Percentiles rank a stretch among this genome's conserved stretches.
These are phyloP conservation scores for Hirsutella thompsonii DNA, from an alignment of 2,329 filamentous ascomycete genomes.

Conservation along the genomic window DNA sequence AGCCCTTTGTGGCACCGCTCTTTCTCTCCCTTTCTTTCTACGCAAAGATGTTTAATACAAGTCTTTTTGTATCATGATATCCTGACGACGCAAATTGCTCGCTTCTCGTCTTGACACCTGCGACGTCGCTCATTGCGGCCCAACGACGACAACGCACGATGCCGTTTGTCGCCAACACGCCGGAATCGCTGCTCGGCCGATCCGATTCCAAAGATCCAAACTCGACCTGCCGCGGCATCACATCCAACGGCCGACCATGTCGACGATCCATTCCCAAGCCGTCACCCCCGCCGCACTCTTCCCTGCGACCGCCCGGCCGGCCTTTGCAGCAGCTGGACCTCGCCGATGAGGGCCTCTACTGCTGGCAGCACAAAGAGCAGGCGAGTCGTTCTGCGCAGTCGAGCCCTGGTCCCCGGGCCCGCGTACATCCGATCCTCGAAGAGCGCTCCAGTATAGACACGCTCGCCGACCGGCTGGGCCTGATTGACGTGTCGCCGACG, in stretches of 20 bases:
- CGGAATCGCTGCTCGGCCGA: constrained; percentile 66
- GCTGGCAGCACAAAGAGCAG: constrained; percentile 93
- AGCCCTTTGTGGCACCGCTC: no score
- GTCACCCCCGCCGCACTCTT: constrained; percentile 12
- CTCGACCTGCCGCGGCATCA: constrained; percentile 82
- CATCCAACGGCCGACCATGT: constrained; percentile 69
- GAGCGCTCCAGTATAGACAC: constrained; percentile 75
- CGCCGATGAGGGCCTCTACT: constrained; percentile 56
- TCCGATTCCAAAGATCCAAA: constrained; percentile 75
- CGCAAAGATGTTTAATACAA: background rate
- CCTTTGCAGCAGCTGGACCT: constrained; percentile 26
- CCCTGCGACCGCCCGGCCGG: constrained; percentile 6
- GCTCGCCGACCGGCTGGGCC: constrained; percentile 63
- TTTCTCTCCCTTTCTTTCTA: no score
- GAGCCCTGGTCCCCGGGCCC: constrained; percentile 26
- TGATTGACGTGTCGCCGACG: constrained; percentile 46
- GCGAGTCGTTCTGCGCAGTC: constrained; percentile 37
- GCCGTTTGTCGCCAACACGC: constrained; percentile 44
- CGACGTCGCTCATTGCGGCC: background rate
- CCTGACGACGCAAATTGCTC: background rate
- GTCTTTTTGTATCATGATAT: background rate
- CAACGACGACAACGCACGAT: constrained; percentile 10
- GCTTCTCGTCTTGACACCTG: background rate
- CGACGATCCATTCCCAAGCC: constrained; percentile 59
- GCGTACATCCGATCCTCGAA: constrained; percentile 41